phyloP scores from a whole-genome alignment of 2,329 filamentous ascomycete genomes.

The Fusarium ramigenum region DNA sequence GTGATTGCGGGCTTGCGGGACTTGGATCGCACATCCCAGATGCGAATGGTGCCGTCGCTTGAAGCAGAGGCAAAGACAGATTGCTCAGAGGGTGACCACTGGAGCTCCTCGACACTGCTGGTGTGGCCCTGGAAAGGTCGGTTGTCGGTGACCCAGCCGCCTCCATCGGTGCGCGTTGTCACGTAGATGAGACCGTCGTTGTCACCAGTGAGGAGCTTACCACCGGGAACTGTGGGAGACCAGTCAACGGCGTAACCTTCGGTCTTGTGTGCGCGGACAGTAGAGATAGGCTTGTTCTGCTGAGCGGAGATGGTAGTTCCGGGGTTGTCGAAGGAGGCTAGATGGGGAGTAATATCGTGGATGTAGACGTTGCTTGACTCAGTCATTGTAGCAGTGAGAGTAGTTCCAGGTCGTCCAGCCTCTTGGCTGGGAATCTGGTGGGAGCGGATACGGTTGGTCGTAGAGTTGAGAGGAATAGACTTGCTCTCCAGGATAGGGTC shows the following conservation, averaged over 20 bases:
- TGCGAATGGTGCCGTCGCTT: conserved; percentile 91
- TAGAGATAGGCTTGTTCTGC: conserved; percentile 88
- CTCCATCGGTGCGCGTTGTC: conserved; percentile 86
- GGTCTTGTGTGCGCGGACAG: conserved; percentile 87
- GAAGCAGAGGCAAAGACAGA: conserved; percentile 96
- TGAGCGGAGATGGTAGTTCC: conserved; percentile 81
- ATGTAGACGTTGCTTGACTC: conserved; percentile 90
- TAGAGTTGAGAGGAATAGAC: conserved; percentile 84
- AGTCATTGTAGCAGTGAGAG: conserved; percentile 90
- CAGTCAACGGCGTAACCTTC: conserved; percentile 98
- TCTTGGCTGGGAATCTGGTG: conserved; percentile 81
- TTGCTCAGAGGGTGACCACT: conserved; percentile 94
- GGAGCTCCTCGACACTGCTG: conserved; percentile 89
- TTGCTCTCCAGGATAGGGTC: conserved; percentile 96
- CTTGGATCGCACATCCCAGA: conserved; percentile 96
- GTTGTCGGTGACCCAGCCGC: conserved; percentile 88
- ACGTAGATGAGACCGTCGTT: conserved; percentile 89
- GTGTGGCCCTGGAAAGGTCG: conserved; percentile 85
- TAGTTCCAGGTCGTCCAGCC: conserved; percentile 76
- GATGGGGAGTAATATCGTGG: conserved; percentile 91
- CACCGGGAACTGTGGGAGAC: conserved; percentile 80
- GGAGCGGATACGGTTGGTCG: conserved; percentile 91
- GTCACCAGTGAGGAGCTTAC: conserved; percentile 91
- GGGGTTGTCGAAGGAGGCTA: conserved; percentile 88
- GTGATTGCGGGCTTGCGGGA: conserved; percentile 87